phyloP scores from a whole-genome alignment of 2,329 filamentous ascomycete genomes.

The Cytospora schulzeri region DNA sequence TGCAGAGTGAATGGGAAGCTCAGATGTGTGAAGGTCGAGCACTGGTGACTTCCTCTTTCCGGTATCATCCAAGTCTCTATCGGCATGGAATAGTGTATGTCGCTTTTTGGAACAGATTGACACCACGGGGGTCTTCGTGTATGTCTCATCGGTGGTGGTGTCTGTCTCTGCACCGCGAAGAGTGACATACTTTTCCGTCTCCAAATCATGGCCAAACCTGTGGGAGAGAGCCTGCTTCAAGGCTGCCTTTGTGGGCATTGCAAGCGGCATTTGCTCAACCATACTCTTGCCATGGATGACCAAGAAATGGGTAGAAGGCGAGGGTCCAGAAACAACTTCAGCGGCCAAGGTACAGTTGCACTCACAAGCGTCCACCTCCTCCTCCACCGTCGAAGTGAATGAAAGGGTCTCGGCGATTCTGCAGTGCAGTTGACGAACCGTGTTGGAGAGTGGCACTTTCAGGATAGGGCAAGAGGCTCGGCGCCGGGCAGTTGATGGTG shows the following conservation, averaged over 20 bases:
- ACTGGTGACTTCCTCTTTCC: conserved; percentile 6
- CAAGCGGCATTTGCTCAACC: conserved; percentile 3
- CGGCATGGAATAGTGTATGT: background rate
- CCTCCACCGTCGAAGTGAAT: background rate
- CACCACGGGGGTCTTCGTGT: conserved; percentile 3
- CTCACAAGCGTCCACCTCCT: conserved; percentile 4
- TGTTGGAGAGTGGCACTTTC: background rate
- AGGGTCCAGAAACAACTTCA: background rate
- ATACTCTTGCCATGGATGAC: conserved; percentile 15
- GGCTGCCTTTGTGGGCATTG: background rate
- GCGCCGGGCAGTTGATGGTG: background rate
- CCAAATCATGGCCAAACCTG: conserved; percentile 6
- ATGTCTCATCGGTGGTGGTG: background rate
- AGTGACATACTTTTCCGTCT: conserved; percentile 1
- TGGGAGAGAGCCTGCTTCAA: conserved; percentile 2
- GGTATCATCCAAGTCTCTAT: background rate
- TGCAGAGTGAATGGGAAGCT: conserved; percentile 15
- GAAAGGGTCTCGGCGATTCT: background rate
- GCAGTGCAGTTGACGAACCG: background rate
- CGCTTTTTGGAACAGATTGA: conserved; percentile 16
- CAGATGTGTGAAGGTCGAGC: conserved; percentile 12
- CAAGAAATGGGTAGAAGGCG: background rate
- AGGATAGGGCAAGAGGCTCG: conserved; percentile 1
- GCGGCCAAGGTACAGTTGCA: conserved; percentile 14
- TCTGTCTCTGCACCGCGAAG: background rate